A percentile compares a stretch with the other conserved stretches of the same genome.
phyloP scores from a whole-genome alignment of 129 eudicot species.

The Sambucus nigra region DNA sequence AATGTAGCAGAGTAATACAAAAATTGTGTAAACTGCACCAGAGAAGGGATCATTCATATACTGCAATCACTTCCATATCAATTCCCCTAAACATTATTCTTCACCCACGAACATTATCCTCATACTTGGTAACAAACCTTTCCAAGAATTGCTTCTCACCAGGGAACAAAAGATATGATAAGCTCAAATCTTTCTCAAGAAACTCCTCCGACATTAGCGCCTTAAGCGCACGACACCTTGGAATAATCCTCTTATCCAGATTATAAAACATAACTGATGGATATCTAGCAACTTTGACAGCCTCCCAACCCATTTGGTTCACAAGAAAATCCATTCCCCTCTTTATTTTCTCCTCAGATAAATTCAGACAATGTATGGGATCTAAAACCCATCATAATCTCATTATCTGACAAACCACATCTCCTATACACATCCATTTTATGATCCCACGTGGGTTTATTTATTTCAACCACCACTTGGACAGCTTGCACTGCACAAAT shows the following conservation, averaged over 20 bases:
- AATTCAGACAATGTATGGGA: background rate
- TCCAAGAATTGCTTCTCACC: background rate
- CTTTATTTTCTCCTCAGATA: background rate
- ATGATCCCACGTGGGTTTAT: background rate
- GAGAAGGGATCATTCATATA: background rate
- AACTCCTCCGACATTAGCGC: background rate
- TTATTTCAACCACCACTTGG: background rate
- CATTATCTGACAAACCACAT: slow-evolving; percentile 1
- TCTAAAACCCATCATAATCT: background rate
- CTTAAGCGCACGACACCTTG: background rate
- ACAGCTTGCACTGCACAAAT: background rate
- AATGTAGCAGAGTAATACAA: background rate
- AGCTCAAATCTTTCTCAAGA: background rate
- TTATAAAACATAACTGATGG: background rate
- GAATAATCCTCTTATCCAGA: slow-evolving; percentile 2
- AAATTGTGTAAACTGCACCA: background rate
- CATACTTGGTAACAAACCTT: background rate
- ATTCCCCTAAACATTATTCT: background rate
- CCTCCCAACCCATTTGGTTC: background rate
- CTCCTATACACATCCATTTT: background rate
- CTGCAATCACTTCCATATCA: background rate
- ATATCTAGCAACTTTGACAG: background rate
- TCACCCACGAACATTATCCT: background rate
- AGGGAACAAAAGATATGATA: background rate
- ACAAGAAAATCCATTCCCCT: slow-evolving; percentile 5